A percentile compares a stretch with the other conserved stretches of the same genome.
Evolutionary conservation across 208 protist genomes (phyloP).

Genomic region (Trichomonas gallinae): DNA sequence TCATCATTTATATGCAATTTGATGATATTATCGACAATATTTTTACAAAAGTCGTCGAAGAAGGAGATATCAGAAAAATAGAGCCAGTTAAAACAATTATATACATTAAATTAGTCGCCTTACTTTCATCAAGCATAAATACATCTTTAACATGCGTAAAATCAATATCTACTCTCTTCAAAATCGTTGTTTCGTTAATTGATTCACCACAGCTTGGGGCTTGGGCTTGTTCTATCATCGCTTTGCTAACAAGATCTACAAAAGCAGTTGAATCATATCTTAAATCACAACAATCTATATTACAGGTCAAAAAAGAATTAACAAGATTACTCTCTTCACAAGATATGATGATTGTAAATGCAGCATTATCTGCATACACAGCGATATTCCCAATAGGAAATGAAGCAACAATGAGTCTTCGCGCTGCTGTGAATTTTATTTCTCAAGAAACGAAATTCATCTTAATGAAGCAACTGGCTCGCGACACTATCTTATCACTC

Average conservation of each 20-base stretch:
- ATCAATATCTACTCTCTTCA: not conserved
- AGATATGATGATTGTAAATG: not conserved
- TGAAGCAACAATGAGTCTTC: not conserved
- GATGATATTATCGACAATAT: not conserved
- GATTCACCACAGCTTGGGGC: not conserved
- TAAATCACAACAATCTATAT: not conserved
- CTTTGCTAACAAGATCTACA: not conserved
- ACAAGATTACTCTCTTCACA: not conserved
- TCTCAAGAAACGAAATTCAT: not conserved
- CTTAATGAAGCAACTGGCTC: not conserved
- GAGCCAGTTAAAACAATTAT: not conserved
- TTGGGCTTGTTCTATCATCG: not conserved
- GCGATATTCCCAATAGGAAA: not conserved
- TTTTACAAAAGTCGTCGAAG: not conserved
- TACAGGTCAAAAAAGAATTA: not conserved
- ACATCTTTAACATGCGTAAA: not conserved
- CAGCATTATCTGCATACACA: not conserved
- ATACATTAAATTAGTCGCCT: not conserved
- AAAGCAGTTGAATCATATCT: not conserved
- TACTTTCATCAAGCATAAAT: not conserved
- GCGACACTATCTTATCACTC: not conserved
- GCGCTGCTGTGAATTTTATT: not conserved
- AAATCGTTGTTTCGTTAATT: not conserved
- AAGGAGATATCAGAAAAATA: not conserved
- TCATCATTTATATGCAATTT: not conserved